Evolutionary conservation across 2,329 filamentous ascomycete species (phyloP).

Genomic region (Colletotrichum caudatum): DNA sequence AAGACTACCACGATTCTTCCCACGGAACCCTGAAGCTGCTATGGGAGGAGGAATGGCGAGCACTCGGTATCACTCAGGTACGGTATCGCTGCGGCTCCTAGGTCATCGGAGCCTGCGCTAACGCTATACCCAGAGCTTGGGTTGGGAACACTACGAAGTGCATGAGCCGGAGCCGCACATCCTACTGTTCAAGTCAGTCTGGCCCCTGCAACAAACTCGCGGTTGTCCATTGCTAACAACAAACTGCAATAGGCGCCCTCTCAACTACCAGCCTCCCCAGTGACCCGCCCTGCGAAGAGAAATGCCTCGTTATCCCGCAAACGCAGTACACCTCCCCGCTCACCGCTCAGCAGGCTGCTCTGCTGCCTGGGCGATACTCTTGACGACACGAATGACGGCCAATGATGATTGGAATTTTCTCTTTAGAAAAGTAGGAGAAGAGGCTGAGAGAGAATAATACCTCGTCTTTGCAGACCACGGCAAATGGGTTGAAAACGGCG

Average conservation of each 20-base stretch:
- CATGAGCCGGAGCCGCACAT: slow-evolving; percentile 99
- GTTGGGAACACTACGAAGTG: slow-evolving; percentile 99
- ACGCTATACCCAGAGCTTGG: slow-evolving; percentile 77
- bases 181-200: slow-evolving; percentile 92
- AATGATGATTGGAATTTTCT: slow-evolving; percentile 46
- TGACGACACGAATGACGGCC: slow-evolving; percentile 41
- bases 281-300: slow-evolving; percentile 48
- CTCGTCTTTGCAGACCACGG: slow-evolving; percentile 39
- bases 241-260: slow-evolving; percentile 71
- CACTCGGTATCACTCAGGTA: slow-evolving; percentile 96
- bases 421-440: slow-evolving; percentile 38
- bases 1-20: slow-evolving; percentile 89
- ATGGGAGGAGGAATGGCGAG: slow-evolving; percentile 99
- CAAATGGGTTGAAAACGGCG: slow-evolving; percentile 38
- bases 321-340: slow-evolving; percentile 34
- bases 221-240: slow-evolving; percentile 4
- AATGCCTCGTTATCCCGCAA: slow-evolving; percentile 32
- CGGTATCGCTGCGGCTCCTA: slow-evolving; percentile 3
- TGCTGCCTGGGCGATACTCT: slow-evolving; percentile 33
- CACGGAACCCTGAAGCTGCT: slow-evolving; percentile 95
- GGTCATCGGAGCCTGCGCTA: slow-evolving; percentile 13
- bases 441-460: slow-evolving; percentile 35
- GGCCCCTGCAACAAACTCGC: neutral
- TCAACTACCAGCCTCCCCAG: slow-evolving; percentile 84
- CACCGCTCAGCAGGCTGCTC: slow-evolving; percentile 29